A percentile compares a stretch with the other conserved stretches of the same genome.
These are phyloP conservation scores for Coix lacrymajobi DNA, from an alignment of 176 grass and related monocot genomes.

Conservation along the genomic window DNA sequence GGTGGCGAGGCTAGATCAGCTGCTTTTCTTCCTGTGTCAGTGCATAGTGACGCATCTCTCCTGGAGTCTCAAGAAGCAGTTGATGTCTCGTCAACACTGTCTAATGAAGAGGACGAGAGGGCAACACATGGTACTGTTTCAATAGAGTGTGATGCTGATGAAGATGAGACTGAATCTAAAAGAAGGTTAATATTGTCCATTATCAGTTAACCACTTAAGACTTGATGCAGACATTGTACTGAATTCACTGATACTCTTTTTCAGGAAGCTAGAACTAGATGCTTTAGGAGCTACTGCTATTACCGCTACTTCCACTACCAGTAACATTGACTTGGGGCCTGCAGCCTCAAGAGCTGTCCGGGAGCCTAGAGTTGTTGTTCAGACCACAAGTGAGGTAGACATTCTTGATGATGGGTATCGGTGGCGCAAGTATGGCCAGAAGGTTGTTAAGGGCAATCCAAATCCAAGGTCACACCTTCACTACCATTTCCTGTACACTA, in stretches of 20 bases:
- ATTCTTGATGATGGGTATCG: slow-evolving; percentile 98
- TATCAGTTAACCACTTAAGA: neutral
- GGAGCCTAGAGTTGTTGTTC: slow-evolving; percentile 92
- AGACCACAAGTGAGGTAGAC: slow-evolving; percentile 97
- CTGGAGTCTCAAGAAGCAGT: slow-evolving; percentile 54
- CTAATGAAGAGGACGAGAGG: slow-evolving; percentile 79
- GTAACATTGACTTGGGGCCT: slow-evolving; percentile 73
- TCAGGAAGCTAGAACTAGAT: slow-evolving; percentile 88
- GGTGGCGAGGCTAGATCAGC: slow-evolving; percentile 32
- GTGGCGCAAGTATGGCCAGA: slow-evolving; percentile 99
- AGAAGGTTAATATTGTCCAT: slow-evolving; percentile 52
- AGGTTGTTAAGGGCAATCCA: slow-evolving; percentile 99
- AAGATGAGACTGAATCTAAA: slow-evolving; percentile 89
- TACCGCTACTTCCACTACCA: slow-evolving; percentile 16
- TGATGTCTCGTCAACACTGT: slow-evolving; percentile 66
- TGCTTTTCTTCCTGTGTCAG: slow-evolving; percentile 24
- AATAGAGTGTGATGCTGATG: slow-evolving; percentile 49
- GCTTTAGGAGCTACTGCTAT: slow-evolving; percentile 30
- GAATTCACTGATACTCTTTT: slow-evolving; percentile 31
- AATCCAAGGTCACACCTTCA: slow-evolving; percentile 69
- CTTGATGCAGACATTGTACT: neutral
- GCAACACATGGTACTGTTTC: slow-evolving; percentile 57
- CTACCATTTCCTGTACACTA: neutral
- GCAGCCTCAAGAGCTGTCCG: slow-evolving; percentile 69
- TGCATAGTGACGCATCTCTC: slow-evolving; percentile 35